Conservation (phyloP, 2,329 filamentous ascomycete genomes). For the Macroventuria anomochaeta region DNA sequence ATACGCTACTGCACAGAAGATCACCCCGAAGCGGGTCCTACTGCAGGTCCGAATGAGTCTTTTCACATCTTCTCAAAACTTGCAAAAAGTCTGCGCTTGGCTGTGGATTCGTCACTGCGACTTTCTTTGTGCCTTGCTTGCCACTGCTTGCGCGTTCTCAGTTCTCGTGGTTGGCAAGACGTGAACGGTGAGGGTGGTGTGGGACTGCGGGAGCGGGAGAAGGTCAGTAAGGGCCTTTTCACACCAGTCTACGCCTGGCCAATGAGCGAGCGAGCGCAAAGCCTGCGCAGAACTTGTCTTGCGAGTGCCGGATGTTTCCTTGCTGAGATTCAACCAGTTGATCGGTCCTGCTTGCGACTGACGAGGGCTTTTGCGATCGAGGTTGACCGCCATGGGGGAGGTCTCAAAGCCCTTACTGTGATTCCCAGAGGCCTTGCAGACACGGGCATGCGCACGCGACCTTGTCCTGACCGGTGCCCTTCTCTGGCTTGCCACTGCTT, state of each 20-base stretch:
- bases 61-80: not conserved
- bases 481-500: conserved; percentile 1
- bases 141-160: conserved; percentile 5
- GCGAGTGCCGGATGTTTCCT: not conserved
- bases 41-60: not conserved
- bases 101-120: too few species aligned
- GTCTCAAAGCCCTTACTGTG: too few species aligned
- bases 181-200: too few species aligned
- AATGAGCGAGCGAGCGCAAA: conserved; percentile 15
- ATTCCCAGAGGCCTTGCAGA: not conserved
- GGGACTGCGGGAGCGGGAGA: conserved; percentile 9
- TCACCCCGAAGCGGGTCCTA: not conserved
- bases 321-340: not conserved
- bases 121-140: conserved; percentile 7
- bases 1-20: conserved; percentile 1
- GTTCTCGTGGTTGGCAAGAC: not conserved
- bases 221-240: conserved; percentile 12
- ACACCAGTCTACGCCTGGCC: not conserved
- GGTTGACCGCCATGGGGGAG: too few species aligned
- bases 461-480: conserved; percentile 1
- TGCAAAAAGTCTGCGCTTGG: too few species aligned
- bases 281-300: not conserved
- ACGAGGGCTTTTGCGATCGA: too few species aligned
- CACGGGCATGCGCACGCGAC: not conserved
- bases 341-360: too few species aligned